These are phyloP conservation scores for Phaffomyces antillensis DNA, from an alignment of 805 yeast genomes.

Conservation along the genomic window DNA sequence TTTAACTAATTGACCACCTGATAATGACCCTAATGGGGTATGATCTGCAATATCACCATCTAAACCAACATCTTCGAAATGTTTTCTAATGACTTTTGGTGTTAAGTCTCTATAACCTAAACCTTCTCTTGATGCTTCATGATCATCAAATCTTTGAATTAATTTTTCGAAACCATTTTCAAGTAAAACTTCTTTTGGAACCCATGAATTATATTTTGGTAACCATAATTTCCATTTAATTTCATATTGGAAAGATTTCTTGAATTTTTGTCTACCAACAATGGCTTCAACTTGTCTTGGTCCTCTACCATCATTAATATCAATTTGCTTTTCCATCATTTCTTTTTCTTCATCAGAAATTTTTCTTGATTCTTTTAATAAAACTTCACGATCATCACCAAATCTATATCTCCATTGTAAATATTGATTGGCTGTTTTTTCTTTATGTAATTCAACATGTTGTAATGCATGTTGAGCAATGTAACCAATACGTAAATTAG, in stretches of 20 bases:
- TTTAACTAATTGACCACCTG: conserved; percentile 97
- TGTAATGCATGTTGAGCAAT: conserved; percentile 98
- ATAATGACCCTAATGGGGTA: conserved; percentile 91
- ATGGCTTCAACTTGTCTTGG: conserved; percentile 86
- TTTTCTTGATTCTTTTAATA: conserved; percentile 87
- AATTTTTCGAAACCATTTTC: conserved; percentile 85
- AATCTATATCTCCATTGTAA: conserved; percentile 97
- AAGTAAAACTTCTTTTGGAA: conserved; percentile 72
- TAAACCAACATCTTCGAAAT: conserved; percentile 93
- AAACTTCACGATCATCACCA: conserved; percentile 97
- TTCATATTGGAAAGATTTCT: conserved; percentile 95
- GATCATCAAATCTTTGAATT: conserved; percentile 96
- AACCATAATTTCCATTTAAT: conserved; percentile 88
- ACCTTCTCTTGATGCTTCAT: conserved; percentile 99
- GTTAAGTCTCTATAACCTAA: conserved; percentile 91
- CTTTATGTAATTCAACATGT: conserved; percentile 95
- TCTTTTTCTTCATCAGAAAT: conserved; percentile 72
- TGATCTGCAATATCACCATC: conserved; percentile 99
- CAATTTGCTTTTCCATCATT: conserved; percentile 71
- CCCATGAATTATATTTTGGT: conserved; percentile 92
- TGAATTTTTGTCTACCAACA: conserved; percentile 94
- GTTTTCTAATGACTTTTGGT: conserved; percentile 91
- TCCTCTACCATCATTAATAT: conserved; percentile 80
- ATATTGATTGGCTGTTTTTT: conserved; percentile 95
- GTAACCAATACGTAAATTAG: conserved; percentile 95